Base-by-base conservation (phyloP, 1,284 basidiomycete genomes). In the Jaminaea rosea region DNA sequence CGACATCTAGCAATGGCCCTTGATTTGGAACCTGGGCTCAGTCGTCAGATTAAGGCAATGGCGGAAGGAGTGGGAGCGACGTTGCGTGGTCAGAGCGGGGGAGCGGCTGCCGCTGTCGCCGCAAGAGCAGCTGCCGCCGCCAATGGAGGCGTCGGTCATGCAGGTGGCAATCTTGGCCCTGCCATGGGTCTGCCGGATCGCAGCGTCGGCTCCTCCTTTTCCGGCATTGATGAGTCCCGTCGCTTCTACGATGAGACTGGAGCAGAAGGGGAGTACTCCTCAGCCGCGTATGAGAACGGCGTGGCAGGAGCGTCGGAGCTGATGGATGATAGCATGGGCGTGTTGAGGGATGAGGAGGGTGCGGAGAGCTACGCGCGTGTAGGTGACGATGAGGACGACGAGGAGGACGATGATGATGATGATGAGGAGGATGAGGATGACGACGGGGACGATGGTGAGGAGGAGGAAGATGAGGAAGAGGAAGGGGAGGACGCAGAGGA, bases 1-100 rank as follows among this genome's bases (percentile, higher is more conserved):
- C 28, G 45, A 8, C 49, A 51, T 34, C 36, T 51, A 3, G n/a
- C 15, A 31, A 29, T 46, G 9, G 49, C 49, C 17, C 34, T 51
- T 8, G 49, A 51, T 19, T 21, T 51, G 17, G 42, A 51, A 32
- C 49, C 49, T 49, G 23, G 34, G 19, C 46, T 44, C 2, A 10
- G 23, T n/a, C 36, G 49, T 17, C 32, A 32, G 24, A 44, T 51
- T 29, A 51, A 51, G 46, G 49, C 49, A 11, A 50, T 51, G 49
- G 49, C 27, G 17, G 49, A 51, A 26, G 49, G 49, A 6, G 49
- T 46, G 19, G 23, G 41, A 17, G 49, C 49, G 15, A 19, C 47
- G 9, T 19, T 51, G 8, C 21, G 49, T 17, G 49, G 49, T 28
- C 34, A 36, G 34, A 21, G n/a, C 4, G 21, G 34, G 6, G 13